phyloP scores from a whole-genome alignment of 2,329 filamentous ascomycete species.

The Hypoxylon sp. region DNA sequence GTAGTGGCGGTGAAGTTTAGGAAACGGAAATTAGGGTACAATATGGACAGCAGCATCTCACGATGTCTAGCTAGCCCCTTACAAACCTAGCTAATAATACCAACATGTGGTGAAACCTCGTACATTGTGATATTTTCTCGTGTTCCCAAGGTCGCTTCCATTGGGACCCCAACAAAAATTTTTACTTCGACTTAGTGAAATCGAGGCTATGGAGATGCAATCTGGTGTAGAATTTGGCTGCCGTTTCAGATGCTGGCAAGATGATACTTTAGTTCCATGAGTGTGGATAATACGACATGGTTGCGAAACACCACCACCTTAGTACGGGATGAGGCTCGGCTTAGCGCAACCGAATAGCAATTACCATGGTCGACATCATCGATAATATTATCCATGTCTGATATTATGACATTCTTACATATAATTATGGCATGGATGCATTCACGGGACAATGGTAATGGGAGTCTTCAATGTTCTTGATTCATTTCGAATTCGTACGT shows the following conservation, averaged over 20 bases:
- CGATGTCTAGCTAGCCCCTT: slow-evolving; percentile 16
- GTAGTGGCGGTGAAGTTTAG: background rate
- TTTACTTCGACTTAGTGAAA: background rate
- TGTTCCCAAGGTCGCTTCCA: no score
- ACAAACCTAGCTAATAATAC: slow-evolving; percentile 23
- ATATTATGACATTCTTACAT: no score
- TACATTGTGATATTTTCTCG: background rate
- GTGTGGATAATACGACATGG: slow-evolving; percentile 28
- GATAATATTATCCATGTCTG: no score
- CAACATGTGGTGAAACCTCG: slow-evolving; percentile 19
- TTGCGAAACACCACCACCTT: slow-evolving; percentile 28
- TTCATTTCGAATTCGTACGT: slow-evolving; percentile 26
- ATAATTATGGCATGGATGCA: background rate
- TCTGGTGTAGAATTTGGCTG: no score
- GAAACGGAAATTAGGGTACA: no score
- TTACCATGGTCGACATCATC: no score
- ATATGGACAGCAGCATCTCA: slow-evolving; percentile 13
- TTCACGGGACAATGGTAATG: background rate
- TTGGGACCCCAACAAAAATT: slow-evolving; percentile 2
- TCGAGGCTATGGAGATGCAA: no score
- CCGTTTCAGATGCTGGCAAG: slow-evolving; percentile 24
- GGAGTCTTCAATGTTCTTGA: slow-evolving; percentile 3
- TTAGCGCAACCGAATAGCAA: slow-evolving; percentile 1
- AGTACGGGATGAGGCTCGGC: slow-evolving; percentile 34
- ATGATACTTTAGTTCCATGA: slow-evolving; percentile 22